Base-by-base conservation (phyloP, 192 early-diverging fungal genomes). In the Polychytrium aggregatum region DNA sequence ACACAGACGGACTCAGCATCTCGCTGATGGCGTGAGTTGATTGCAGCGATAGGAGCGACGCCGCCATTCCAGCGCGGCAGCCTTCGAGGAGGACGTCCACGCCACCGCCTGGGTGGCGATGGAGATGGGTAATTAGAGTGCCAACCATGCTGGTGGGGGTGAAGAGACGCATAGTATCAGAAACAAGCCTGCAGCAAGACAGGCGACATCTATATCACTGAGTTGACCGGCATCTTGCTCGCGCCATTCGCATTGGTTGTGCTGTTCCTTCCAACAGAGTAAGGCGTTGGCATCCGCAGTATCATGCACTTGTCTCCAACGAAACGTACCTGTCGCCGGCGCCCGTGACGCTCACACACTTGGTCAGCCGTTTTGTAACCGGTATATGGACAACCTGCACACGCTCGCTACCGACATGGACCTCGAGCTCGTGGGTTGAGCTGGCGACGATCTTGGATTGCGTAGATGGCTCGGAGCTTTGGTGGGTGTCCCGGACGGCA, bases 251-350 rank as follows among this genome's bases (percentile, higher is more conserved):
- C n/a, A n/a, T n/a, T n/a, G n/a, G n/a, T n/a, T n/a, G n/a, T n/a
- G n/a, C n/a, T n/a, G n/a, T n/a, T n/a, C n/a, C n/a, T n/a, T n/a
- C n/a, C n/a, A n/a, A n/a, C n/a, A n/a, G n/a, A n/a, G n/a, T n/a
- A n/a, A n/a, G n/a, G n/a, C n/a, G n/a, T n/a, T n/a, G n/a, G 13
- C 41, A 42, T 18, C 41, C 11, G 8, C 9, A 42, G 41, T 13
- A 42, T 7, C 9, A 13, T 21, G 41, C 1, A 50, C 17, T 1
- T 27, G 14, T 13, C 39, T n/a, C n/a, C n/a, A n/a, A n/a, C n/a
- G n/a, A n/a, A n/a, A n/a, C 24, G 45, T 72, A 72, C 74, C 78
- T 83, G 52, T 87, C 85, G 5, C 85, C 85, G 2, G 85, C 83
- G 7, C 85, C 85, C n/a, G 81, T 84, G 1, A 86, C 83, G 57